Evolutionary conservation across 139 green algal species (phyloP), one percentile per base, ranked within the genome.

Genomic region (Asterochloris erici): DNA sequence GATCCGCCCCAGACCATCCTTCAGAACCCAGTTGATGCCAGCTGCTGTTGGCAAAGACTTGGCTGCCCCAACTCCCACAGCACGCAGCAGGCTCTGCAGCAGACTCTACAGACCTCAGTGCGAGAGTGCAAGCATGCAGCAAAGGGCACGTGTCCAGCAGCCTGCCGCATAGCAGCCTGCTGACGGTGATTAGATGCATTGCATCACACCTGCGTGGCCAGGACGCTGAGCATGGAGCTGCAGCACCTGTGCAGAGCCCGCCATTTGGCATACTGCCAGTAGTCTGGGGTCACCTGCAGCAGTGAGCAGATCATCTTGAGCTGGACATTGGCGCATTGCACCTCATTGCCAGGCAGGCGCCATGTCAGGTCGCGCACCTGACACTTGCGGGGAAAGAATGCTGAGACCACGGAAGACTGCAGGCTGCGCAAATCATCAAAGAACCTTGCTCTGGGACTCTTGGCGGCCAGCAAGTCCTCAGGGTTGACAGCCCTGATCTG

Each of bases 231-330:
- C 68, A 94, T 93, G 79, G 88, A 92, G 81, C 84, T 93, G 87
- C 94, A 95, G 29, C 96, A 91, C 54, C 95, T 87, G 86, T 98
- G 95, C 81, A 76, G 68, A 47, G 84, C 89, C 17, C 95, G 87
- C 93, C 93, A 99, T 12, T 85, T 81, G 66, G 91, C 81, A 85
- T 95, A 98, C 14, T 90, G 79, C 95, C 95, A 99, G 89, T 99
- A 99, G 85, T 98, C 95, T 54, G 83, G 47, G 21, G 89, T 95
- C 0, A 98, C 95, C 63, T 70, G 76, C 12, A 70, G 38, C 38
- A 54, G 4, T 54, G 38, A 54, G 38, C 38, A 54, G 38, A 54
- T 6, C 6, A 54, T 6, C 38, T 54, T 54, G 38, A 54, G 38
- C 38, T 54, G 38, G 38, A 54, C 38, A 54, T 54, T 2, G 38